Conservation (phyloP, 1,284 basidiomycete genomes). For the Ceratobasidium papillatum region DNA sequence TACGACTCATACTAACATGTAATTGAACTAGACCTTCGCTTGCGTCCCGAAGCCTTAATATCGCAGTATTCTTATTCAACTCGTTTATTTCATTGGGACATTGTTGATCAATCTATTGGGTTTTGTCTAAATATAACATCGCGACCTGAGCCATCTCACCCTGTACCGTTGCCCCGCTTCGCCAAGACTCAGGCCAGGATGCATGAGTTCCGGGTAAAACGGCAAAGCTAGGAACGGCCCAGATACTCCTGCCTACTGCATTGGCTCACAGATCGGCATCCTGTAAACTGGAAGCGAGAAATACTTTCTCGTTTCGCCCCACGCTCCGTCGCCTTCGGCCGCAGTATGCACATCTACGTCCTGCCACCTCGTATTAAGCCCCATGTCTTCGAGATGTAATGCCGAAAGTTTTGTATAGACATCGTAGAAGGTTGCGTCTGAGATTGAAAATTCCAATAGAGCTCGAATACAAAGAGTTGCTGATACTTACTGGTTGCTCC, state of each 20-base stretch:
- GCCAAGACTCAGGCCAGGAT: no score
- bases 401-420: constrained; percentile 90
- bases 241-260: neutral
- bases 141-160: no score
- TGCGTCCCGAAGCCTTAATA: neutral
- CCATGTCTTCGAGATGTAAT: constrained; percentile 84
- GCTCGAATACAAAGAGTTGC: constrained; percentile 56
- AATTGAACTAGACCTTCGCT: neutral
- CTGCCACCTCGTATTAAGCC: constrained; percentile 76
- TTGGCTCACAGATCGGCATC: constrained; percentile 45
- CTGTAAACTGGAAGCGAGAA: constrained; percentile 71
- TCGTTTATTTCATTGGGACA: no score
- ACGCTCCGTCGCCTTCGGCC: constrained; percentile 59
- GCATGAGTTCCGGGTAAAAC: no score
- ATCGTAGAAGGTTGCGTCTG: constrained; percentile 89
- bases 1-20: neutral
- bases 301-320: constrained; percentile 76
- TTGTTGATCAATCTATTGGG: no score
- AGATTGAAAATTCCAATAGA: neutral
- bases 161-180: no score
- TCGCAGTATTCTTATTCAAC: no score
- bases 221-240: no score
- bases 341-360: constrained; percentile 69
- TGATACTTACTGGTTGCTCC: constrained; percentile 84
- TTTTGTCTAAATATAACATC: no score